A percentile compares a stretch with the other conserved stretches of the same genome.
Conservation (phyloP, 225 moss, liverwort and hornwort species). For the Sphagnum contortum region DNA sequence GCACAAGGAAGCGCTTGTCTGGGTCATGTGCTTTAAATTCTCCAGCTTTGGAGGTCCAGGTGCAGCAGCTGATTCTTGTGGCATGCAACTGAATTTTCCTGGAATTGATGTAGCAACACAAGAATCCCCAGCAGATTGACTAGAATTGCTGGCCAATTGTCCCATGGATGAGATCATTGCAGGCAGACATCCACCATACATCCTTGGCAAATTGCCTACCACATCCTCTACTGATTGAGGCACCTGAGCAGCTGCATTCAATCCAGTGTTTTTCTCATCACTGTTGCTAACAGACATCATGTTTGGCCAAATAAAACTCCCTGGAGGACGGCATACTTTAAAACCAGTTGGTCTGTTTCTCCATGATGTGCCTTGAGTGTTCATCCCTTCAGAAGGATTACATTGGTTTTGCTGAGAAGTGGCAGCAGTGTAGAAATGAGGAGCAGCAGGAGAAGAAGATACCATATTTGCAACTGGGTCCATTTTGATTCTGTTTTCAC, state of each 20-base stretch:
- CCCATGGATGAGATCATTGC: slow-evolving; percentile 3
- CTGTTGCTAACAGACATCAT: slow-evolving; percentile 14
- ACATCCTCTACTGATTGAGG: slow-evolving; percentile 5
- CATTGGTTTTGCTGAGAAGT: too few species aligned
- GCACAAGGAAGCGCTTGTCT: not conserved
- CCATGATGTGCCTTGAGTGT: not conserved
- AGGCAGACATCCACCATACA: slow-evolving; percentile 1
- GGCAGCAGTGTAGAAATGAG: too few species aligned
- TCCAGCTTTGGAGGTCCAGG: not conserved
- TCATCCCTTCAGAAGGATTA: not conserved
- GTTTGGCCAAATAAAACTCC: slow-evolving; percentile 42
- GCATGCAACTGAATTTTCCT: slow-evolving; percentile 44
- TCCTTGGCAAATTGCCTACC: slow-evolving; percentile 7
- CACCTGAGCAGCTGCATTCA: slow-evolving; percentile 3
- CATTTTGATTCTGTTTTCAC: not conserved
- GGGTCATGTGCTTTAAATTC: not conserved
- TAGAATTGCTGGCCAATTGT: slow-evolving; percentile 8
- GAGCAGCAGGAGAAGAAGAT: not conserved
- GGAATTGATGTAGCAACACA: slow-evolving; percentile 36
- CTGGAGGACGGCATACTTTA: slow-evolving; percentile 28
- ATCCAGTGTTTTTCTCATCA: slow-evolving; percentile 4
- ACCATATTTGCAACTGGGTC: slow-evolving; percentile 1
- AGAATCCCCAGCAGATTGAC: slow-evolving; percentile 22
- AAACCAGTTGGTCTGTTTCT: slow-evolving; percentile 26
- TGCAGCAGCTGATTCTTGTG: slow-evolving; percentile 8